These are phyloP conservation scores for Yamadazyma nakazawae DNA, from an alignment of 805 yeast species.

Conservation along the genomic window DNA sequence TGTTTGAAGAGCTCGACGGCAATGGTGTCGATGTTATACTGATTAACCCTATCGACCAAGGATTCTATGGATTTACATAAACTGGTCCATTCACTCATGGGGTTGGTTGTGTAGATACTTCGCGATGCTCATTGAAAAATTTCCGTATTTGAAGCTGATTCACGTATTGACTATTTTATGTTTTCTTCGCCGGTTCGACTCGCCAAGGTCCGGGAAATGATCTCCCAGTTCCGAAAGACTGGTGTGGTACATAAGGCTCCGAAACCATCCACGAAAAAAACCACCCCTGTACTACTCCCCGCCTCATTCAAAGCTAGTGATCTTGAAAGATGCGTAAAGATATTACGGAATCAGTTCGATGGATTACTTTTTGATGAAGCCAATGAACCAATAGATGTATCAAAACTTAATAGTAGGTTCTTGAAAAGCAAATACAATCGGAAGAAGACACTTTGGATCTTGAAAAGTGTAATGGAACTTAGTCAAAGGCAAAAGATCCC, in stretches of 20 bases:
- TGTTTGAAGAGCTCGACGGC: slow-evolving; percentile 50
- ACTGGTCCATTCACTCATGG: neutral
- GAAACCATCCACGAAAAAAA: neutral
- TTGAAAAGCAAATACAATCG: slow-evolving; percentile 19
- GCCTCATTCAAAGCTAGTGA: slow-evolving; percentile 7
- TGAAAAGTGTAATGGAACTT: slow-evolving; percentile 27
- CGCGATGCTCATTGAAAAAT: slow-evolving; percentile 6
- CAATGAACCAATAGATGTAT: slow-evolving; percentile 25
- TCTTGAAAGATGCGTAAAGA: slow-evolving; percentile 23
- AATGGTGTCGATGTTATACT: slow-evolving; percentile 45
- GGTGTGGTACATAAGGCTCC: neutral
- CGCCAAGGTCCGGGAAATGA: neutral
- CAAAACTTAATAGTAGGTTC: slow-evolving; percentile 21
- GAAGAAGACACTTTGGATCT: slow-evolving; percentile 22
- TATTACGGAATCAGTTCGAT: slow-evolving; percentile 31
- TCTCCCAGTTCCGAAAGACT: slow-evolving; percentile 1
- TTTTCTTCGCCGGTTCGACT: neutral
- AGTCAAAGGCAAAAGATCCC: slow-evolving; percentile 22
- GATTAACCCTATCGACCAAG: slow-evolving; percentile 44
- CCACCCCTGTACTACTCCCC: neutral
- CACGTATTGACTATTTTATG: neutral
- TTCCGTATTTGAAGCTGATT: neutral
- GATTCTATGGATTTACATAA: neutral
- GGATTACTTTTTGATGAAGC: slow-evolving; percentile 20
- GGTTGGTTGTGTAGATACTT: neutral